Percentiles rank a stretch among this genome's conserved stretches.
phyloP scores from a whole-genome alignment of 495 filamentous ascomycete species.

The Evernia prunastri region DNA sequence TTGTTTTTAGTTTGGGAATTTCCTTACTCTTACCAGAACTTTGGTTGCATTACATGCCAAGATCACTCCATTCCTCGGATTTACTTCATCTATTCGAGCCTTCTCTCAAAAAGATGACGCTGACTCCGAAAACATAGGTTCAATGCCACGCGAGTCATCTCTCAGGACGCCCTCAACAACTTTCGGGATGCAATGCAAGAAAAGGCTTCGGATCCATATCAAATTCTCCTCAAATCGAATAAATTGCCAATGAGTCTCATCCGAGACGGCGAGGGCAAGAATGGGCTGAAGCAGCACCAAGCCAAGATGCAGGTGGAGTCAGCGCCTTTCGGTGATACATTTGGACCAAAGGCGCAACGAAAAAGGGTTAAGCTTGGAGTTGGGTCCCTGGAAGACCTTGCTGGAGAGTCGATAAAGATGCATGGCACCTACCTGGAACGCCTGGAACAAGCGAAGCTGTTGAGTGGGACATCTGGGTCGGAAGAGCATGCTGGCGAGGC shows the following conservation, averaged over 20 bases:
- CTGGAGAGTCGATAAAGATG: slow-evolving; percentile 65
- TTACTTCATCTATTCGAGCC: not conserved
- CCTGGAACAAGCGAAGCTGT: slow-evolving; percentile 60
- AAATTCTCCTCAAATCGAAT: slow-evolving; percentile 86
- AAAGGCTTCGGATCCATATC: slow-evolving; percentile 82
- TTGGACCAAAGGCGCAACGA: slow-evolving; percentile 86
- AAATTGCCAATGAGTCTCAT: slow-evolving; percentile 86
- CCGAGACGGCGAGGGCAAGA: slow-evolving; percentile 56
- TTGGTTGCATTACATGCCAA: not conserved
- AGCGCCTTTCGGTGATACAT: slow-evolving; percentile 78
- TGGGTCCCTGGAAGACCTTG: slow-evolving; percentile 71
- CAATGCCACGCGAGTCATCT: slow-evolving; percentile 64
- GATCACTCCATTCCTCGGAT: not conserved
- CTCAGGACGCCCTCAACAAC: slow-evolving; percentile 59
- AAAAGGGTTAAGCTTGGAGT: slow-evolving; percentile 87
- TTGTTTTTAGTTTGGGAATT: not conserved
- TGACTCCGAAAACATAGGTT: slow-evolving; percentile 39
- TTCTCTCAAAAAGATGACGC: not conserved
- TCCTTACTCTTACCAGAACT: not conserved
- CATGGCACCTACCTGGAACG: slow-evolving; percentile 74
- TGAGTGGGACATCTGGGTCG: slow-evolving; percentile 58
- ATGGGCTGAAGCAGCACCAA: slow-evolving; percentile 83
- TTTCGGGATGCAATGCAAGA: slow-evolving; percentile 93
- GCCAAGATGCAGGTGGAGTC: slow-evolving; percentile 92
- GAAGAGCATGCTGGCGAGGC: slow-evolving; percentile 45